Evolutionary conservation across 495 filamentous ascomycete species (phyloP).

Genomic region (Achaetomiella virescens): DNA sequence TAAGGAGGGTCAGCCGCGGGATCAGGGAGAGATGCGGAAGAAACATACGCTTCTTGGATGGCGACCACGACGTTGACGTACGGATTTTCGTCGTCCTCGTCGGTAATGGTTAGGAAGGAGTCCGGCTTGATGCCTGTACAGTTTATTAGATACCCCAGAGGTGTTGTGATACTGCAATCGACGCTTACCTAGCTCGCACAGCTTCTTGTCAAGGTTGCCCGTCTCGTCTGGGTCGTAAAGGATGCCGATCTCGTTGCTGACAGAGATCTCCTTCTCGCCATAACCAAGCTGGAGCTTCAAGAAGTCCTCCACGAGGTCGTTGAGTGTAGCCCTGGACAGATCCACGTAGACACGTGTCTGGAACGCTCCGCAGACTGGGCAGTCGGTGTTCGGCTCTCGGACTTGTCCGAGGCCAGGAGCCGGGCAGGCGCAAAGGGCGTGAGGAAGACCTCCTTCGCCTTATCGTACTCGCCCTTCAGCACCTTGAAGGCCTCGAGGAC

Average conservation of each 20-base stretch:
- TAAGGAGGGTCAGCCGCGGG: constrained; percentile 14
- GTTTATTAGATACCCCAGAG: constrained; percentile 19
- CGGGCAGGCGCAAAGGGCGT: constrained; percentile 72
- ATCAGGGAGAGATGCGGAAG: neutral
- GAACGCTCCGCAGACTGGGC: constrained; percentile 72
- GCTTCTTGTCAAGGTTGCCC: constrained; percentile 73
- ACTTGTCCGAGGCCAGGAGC: constrained; percentile 64
- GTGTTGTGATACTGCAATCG: neutral
- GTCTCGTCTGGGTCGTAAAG: constrained; percentile 86
- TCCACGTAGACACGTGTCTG: constrained; percentile 62
- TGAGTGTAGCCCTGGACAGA: constrained; percentile 66
- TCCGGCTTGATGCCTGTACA: constrained; percentile 51
- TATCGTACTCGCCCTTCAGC: constrained; percentile 61
- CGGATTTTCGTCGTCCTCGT: constrained; percentile 76
- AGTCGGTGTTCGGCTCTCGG: constrained; percentile 71
- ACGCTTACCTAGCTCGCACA: constrained; percentile 62
- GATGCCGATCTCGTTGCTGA: constrained; percentile 63
- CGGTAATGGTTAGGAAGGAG: constrained; percentile 75
- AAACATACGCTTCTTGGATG: constrained; percentile 46
- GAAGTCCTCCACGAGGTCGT: constrained; percentile 72
- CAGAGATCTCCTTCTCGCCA: constrained; percentile 67
- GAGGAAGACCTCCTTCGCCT: constrained; percentile 69
- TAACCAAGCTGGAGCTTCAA: constrained; percentile 68
- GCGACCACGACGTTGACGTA: constrained; percentile 77
- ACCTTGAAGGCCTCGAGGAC: constrained; percentile 94